These are phyloP conservation scores for Peterozyma xylosa DNA, from an alignment of 805 yeast genomes.

Conservation along the genomic window DNA sequence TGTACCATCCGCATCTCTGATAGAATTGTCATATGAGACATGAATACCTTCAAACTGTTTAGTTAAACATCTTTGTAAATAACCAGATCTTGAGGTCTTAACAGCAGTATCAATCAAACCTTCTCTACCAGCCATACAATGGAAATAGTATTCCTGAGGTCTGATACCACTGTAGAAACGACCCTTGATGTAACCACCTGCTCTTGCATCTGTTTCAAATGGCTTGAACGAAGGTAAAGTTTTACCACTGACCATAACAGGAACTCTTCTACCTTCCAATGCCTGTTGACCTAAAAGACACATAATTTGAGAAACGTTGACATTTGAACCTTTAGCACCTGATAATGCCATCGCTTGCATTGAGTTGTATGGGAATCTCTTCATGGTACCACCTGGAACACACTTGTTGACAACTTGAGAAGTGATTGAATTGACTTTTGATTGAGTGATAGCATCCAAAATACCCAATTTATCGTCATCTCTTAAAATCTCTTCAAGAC, in stretches of 20 bases:
- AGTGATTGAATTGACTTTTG: conserved; percentile 85
- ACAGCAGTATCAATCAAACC: conserved; percentile 99
- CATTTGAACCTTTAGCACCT: conserved; percentile 99
- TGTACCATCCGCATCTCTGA: conserved; percentile 92
- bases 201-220: conserved; percentile 93
- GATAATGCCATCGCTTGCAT: conserved; percentile 99
- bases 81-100: conserved; percentile 96
- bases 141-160: conserved; percentile 99
- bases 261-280: conserved; percentile 97
- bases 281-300: conserved; percentile 99
- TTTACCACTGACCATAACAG: conserved; percentile 98
- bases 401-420: conserved; percentile 91
- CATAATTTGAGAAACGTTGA: conserved; percentile 98
- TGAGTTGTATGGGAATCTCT: conserved; percentile 88
- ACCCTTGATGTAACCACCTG: conserved; percentile 97
- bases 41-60: conserved; percentile 98
- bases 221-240: conserved; percentile 95
- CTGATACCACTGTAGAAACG: conserved; percentile 96
- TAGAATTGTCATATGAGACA: conserved; percentile 88
- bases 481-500: conserved; percentile 90
- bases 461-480: conserved; percentile 90
- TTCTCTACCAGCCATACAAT: conserved; percentile 99
- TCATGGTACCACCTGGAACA: conserved; percentile 95
- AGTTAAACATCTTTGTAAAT: conserved; percentile 95
- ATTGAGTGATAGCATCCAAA: conserved; percentile 91